These are phyloP conservation scores for Aureobasidium sp. DNA, from an alignment of 2,329 filamentous ascomycete species.

Conservation along the genomic window DNA sequence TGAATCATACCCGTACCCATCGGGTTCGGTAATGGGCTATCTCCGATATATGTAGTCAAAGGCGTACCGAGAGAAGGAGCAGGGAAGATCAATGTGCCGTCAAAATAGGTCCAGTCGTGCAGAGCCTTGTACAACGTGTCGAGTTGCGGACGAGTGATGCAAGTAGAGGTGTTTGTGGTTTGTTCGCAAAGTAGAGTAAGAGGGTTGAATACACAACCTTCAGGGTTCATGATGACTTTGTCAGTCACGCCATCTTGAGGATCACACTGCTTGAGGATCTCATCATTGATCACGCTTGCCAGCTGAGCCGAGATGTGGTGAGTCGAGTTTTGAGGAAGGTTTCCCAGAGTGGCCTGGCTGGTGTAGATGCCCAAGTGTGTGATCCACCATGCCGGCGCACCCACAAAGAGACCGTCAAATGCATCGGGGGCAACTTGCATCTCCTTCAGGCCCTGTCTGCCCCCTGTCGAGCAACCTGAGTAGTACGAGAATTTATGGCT, in stretches of 20 bases:
- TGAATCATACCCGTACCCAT: constrained; percentile 1
- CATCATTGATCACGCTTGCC: constrained; percentile 40
- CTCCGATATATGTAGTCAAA: constrained; percentile 27
- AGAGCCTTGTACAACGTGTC: constrained; percentile 38
- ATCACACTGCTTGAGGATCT: constrained; percentile 46
- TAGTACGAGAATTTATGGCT: constrained; percentile 46
- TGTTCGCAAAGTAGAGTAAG: constrained; percentile 34
- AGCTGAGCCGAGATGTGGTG: constrained; percentile 39
- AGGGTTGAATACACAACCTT: constrained; percentile 37
- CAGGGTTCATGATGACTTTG: constrained; percentile 42
- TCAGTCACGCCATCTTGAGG: constrained; percentile 42
- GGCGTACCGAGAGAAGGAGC: constrained; percentile 41
- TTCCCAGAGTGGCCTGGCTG: constrained; percentile 41
- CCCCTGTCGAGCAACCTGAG: constrained; percentile 53
- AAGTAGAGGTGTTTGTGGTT: constrained; percentile 34
- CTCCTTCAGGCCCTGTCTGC: constrained; percentile 51
- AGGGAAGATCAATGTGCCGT: constrained; percentile 38
- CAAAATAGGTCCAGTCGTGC: constrained; percentile 35
- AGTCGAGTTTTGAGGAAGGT: constrained; percentile 39
- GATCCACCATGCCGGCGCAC: constrained; percentile 47
- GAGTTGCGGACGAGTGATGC: constrained; percentile 41
- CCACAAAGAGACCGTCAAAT: constrained; percentile 52
- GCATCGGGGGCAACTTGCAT: constrained; percentile 49
- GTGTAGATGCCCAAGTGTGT: constrained; percentile 41
- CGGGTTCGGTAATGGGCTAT: neutral